Percentiles rank a stretch among this genome's conserved stretches.
These are phyloP conservation scores for Saccharomycopsis vini DNA, from an alignment of 805 yeast genomes.

Conservation along the genomic window DNA sequence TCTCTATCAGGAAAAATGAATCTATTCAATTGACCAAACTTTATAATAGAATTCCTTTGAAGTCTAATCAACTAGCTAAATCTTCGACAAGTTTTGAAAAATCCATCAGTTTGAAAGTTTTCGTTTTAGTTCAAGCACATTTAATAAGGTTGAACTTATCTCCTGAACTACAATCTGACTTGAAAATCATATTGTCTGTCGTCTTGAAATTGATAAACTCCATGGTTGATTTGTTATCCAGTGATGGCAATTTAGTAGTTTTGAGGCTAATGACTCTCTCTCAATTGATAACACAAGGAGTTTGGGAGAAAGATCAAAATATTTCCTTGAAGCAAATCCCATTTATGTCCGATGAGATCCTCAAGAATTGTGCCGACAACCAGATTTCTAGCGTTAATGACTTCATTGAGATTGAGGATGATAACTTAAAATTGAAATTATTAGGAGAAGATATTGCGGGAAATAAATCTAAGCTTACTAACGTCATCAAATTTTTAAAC, in stretches of 20 bases:
- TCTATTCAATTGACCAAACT: slow-evolving; percentile 37
- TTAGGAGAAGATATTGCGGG: slow-evolving; percentile 36
- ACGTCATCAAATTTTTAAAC: slow-evolving; percentile 83
- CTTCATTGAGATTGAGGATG: slow-evolving; percentile 55
- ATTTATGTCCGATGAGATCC: slow-evolving; percentile 39
- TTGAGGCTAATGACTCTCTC: slow-evolving; percentile 76
- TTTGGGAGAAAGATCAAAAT: slow-evolving; percentile 75
- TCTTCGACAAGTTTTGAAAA: slow-evolving; percentile 20
- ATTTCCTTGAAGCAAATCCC: slow-evolving; percentile 69
- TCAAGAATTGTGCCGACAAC: slow-evolving; percentile 44
- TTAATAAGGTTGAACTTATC: slow-evolving; percentile 59
- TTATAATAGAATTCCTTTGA: slow-evolving; percentile 56
- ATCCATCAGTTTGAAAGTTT: slow-evolving; percentile 34
- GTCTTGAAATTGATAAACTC: slow-evolving; percentile 51
- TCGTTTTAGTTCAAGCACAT: slow-evolving; percentile 72
- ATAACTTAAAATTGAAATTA: slow-evolving; percentile 57
- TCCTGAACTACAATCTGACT: slow-evolving; percentile 52
- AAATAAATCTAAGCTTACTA: slow-evolving; percentile 39
- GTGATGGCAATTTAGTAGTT: slow-evolving; percentile 74
- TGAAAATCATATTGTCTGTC: slow-evolving; percentile 40
- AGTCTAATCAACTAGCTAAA: slow-evolving; percentile 26
- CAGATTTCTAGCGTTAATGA: slow-evolving; percentile 71
- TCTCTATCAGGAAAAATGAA: slow-evolving; percentile 61
- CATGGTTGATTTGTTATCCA: slow-evolving; percentile 64
- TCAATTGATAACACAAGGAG: slow-evolving; percentile 81